Evolutionary conservation across 345 rosid genomes (phyloP), one percentile per base, ranked within the genome.

Genomic region (Dovyalis caffra): DNA sequence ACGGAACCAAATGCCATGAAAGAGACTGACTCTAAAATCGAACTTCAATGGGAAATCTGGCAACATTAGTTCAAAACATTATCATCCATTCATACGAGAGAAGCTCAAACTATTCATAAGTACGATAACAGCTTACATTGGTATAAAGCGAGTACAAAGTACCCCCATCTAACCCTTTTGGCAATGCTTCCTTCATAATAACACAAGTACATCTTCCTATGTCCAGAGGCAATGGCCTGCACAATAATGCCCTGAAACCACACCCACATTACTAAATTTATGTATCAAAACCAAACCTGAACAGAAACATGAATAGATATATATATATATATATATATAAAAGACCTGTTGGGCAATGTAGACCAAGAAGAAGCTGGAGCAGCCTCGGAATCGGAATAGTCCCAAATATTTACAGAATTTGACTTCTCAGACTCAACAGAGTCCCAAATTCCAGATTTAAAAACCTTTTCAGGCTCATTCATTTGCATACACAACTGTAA

Each of bases 301-400:
- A 10, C 12, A 26, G 18, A 38, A 10, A 70, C 26, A 70, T 40
- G 18, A 23, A 31, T 47, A 9, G 32, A 58, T 9, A 58, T 25
- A 28, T 12, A 23, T n/a, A n/a, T n/a, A n/a, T n/a, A n/a, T n/a
- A 58, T 5, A 57, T 20, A 6, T 25, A 12, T 58, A 1, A 23
- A 9, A 16, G 38, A 92, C 98, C 96, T 89, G 29, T 92, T 94
- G 35, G 99, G 99, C 72, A 92, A 77, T 28, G 92, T 84, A 71
- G 97, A 85, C 99, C 99, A 92, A 81, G 97, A 90, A 77, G 97
- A 88, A 85, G 99, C 97, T 6, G 97, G 99, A 49, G 99, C 97
- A 7, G 97, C 91, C 80, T 95, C 97, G 0, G 95, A 91, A 83
- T 95, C 99, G 2, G 99, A 95, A 64, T 83, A 88, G 68, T 95